These are phyloP conservation scores for Boletus edulis DNA, from an alignment of 768 basidiomycete genomes.

Conservation along the genomic window DNA sequence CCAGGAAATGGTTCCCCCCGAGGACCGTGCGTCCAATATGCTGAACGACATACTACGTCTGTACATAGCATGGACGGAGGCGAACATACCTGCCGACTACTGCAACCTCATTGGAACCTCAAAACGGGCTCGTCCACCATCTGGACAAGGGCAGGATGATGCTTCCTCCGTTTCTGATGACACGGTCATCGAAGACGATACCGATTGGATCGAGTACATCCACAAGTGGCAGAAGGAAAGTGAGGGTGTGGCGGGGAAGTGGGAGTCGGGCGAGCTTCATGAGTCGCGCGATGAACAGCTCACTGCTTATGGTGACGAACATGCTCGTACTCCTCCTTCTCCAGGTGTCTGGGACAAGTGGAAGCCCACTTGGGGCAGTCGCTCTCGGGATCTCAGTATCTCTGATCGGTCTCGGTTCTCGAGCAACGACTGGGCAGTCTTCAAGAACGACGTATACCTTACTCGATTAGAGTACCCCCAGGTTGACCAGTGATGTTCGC, in stretches of 20 bases:
- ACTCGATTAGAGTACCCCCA: neutral
- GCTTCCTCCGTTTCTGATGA: neutral
- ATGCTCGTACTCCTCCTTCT: neutral
- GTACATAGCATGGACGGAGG: neutral
- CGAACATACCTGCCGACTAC: neutral
- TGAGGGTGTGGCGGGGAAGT: neutral
- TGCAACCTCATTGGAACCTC: neutral
- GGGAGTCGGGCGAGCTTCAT: neutral
- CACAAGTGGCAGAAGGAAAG: neutral
- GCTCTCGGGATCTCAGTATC: neutral
- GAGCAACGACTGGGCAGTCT: slow-evolving; percentile 1
- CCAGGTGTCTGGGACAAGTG: neutral
- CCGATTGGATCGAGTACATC: neutral
- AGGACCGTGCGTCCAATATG: too few species aligned
- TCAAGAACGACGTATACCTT: neutral
- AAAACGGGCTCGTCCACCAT: neutral
- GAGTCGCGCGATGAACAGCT: neutral
- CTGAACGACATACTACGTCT: neutral
- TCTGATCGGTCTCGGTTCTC: neutral
- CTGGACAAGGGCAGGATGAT: neutral
- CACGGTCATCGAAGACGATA: neutral
- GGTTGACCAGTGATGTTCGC: too few species aligned
- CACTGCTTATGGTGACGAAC: neutral
- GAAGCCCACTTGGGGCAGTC: neutral
- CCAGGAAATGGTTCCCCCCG: too few species aligned